These are phyloP conservation scores for Polygonum aviculare DNA, from an alignment of 148 eudicot species.

Conservation along the genomic window DNA sequence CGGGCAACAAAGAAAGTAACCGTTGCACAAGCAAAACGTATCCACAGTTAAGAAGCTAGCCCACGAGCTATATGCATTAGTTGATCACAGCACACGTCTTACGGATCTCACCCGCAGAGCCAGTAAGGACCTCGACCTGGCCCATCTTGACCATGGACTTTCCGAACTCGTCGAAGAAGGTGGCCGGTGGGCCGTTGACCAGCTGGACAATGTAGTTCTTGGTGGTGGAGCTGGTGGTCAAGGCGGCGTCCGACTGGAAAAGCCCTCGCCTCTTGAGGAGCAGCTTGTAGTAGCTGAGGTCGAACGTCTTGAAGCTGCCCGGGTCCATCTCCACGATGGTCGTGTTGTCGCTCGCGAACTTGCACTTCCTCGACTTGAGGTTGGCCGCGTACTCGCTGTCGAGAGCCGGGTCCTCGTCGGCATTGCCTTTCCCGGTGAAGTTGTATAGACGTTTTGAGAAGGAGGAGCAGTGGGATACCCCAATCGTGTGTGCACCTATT, in stretches of 20 bases:
- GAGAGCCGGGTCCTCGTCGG: conserved; percentile 40
- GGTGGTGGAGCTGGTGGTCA: conserved; percentile 37
- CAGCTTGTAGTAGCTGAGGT: conserved; percentile 51
- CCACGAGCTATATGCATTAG: conserved; percentile 1
- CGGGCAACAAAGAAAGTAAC: neutral
- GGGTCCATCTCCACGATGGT: conserved; percentile 81
- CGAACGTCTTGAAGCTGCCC: conserved; percentile 68
- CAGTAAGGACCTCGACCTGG: conserved; percentile 45
- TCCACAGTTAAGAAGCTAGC: no score
- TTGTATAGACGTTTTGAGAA: conserved; percentile 42
- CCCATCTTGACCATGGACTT: conserved; percentile 71
- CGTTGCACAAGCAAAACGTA: neutral
- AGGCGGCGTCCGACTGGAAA: conserved; percentile 63
- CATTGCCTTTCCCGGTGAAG: conserved; percentile 23
- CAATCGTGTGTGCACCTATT: conserved; percentile 55
- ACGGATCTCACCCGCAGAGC: conserved; percentile 57
- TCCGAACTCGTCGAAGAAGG: conserved; percentile 48
- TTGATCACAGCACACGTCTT: conserved; percentile 62
- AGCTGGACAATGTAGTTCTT: conserved; percentile 26
- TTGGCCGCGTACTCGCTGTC: conserved; percentile 65
- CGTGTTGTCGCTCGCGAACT: conserved; percentile 33
- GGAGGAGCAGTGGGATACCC: conserved; percentile 43
- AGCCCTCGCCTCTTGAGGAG: conserved; percentile 63
- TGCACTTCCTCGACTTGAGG: conserved; percentile 54
- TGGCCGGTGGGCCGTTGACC: conserved; percentile 34